phyloP scores from a whole-genome alignment of 78 protist species.

The Dictyostelium purpureum region DNA sequence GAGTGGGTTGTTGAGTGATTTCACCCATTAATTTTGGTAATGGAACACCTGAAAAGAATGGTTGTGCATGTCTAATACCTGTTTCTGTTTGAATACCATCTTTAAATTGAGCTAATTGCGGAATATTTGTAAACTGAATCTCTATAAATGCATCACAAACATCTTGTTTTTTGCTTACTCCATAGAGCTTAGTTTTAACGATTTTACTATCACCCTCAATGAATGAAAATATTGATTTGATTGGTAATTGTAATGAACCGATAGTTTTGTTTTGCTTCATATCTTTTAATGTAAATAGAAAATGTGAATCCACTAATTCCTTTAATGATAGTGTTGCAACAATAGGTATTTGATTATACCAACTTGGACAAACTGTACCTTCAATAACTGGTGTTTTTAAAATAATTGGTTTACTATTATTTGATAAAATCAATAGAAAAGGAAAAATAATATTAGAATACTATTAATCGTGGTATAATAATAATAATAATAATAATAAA shows the following conservation, averaged over 20 bases:
- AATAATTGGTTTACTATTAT: slow-evolving; percentile 21
- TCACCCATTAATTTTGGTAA: slow-evolving; percentile 60
- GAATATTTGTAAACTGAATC: slow-evolving; percentile 62
- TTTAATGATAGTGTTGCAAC: slow-evolving; percentile 23
- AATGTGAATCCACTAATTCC: slow-evolving; percentile 36
- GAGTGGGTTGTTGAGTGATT: background rate
- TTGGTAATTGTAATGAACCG: slow-evolving; percentile 22
- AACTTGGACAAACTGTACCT: slow-evolving; percentile 52
- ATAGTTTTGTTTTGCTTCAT: background rate
- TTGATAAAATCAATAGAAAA: background rate
- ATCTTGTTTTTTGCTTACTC: background rate
- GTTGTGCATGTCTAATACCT: slow-evolving; percentile 33
- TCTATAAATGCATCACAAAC: slow-evolving; percentile 16
- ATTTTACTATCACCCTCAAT: slow-evolving; percentile 46
- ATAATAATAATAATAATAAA: background rate
- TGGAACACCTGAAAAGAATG: slow-evolving; percentile 72
- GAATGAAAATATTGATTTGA: slow-evolving; percentile 60
- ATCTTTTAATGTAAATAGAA: slow-evolving; percentile 20
- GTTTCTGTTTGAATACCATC: slow-evolving; percentile 56
- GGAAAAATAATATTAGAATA: background rate
- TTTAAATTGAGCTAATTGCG: slow-evolving; percentile 40
- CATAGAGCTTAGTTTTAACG: background rate
- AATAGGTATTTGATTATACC: slow-evolving; percentile 30
- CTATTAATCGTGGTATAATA: too few species aligned
- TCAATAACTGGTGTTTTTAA: slow-evolving; percentile 14